These are phyloP conservation scores for Ziziphus jujuba DNA, from an alignment of 306 rosid species.

Conservation along the genomic window DNA sequence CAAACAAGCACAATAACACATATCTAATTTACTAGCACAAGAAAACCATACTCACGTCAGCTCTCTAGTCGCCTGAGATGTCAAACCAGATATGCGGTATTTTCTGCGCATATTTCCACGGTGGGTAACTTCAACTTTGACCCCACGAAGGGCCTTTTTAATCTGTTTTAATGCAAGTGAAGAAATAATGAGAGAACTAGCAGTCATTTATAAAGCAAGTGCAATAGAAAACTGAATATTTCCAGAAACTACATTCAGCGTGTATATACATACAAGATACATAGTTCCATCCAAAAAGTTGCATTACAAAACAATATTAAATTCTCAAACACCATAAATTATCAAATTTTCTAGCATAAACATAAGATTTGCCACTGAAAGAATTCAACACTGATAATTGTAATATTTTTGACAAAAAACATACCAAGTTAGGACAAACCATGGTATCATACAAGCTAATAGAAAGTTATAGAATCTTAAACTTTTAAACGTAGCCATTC, in stretches of 20 bases:
- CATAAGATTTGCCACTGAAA: not conserved
- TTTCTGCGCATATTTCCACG: conserved; percentile 94
- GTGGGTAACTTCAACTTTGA: conserved; percentile 95
- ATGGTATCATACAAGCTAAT: not conserved
- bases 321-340: too few relatives aligned
- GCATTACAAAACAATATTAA: not conserved
- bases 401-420: not conserved
- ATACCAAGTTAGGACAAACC: too few relatives aligned
- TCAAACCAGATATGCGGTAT: conserved; percentile 87
- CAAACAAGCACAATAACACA: not conserved
- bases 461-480: too few relatives aligned
- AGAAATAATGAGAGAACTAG: not conserved
- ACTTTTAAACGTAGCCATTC: not conserved
- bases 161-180: conserved; percentile 44
- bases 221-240: not conserved
- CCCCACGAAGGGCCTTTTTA: conserved; percentile 91
- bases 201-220: not conserved
- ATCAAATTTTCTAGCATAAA: not conserved
- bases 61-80: conserved; percentile 91
- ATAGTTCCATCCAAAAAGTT: not conserved
- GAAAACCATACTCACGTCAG: conserved; percentile 57
- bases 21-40: not conserved
- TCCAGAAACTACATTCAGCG: not conserved
- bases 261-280: not conserved
- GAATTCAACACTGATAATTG: not conserved